Base-by-base conservation (phyloP, 208 protist species). In the Angomonas deanei region DNA sequence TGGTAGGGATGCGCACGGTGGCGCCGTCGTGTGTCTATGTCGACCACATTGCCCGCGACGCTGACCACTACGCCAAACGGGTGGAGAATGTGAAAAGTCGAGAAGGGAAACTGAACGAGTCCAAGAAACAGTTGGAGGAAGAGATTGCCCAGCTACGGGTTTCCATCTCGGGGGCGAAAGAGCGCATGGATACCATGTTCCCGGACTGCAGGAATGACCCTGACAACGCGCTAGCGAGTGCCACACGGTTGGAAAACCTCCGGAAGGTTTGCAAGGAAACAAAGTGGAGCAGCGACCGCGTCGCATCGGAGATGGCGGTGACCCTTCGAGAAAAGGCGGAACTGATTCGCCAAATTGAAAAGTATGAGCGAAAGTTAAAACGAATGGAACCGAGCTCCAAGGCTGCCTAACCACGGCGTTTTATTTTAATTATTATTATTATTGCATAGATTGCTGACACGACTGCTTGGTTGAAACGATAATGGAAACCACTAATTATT, bases 311-410 rank as follows among this genome's bases (percentile, higher is more conserved):
- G 50, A 67, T 90, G 36, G 80, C 83, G 6, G 55, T 64, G 17
- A 64, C 72, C 3, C 70, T 74, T 3, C 76, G 80, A 6, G 72
- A 82, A 17, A 63, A 74, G n/a, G 59, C 60, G 15, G 63, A 74
- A 48, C 55, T 90, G 33, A 61, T 76, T 34, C 57, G 64, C 26
- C 68, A 88, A 47, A 69, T 84, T 19, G 78, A 83, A 23, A 82
- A 81, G 61, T 87, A 86, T 61, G 68, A 28, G n/a, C 71, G 73
- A 24, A 88, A 84, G 59, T 46, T 89, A 39, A 47, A 69, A 13
- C 72, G 56, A 5, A 6, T 49, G 5, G 48, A 26, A 48, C 19
- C 32, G 57, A 0, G 11, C 11, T n/a, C n/a, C n/a, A n/a, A n/a
- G n/a, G n/a, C n/a, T 56, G 19, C 24, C 4, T 34, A 56, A 4